Conservation (phyloP, 176 grass and related monocot species). For the Rhynchospora breviuscula region DNA sequence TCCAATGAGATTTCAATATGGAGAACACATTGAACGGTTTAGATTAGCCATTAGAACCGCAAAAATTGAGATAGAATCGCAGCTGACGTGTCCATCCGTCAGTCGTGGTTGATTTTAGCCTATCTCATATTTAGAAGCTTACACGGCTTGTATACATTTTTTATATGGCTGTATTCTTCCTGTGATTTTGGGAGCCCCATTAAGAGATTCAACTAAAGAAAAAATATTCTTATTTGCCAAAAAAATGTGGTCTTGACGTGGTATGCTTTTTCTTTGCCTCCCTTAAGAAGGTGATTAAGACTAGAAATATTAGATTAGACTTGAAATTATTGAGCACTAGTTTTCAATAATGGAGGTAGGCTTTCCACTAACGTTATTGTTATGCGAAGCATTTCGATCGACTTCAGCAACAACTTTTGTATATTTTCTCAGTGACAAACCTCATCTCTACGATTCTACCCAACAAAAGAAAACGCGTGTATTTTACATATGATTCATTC, state of each 20-base stretch:
- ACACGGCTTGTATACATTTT: not conserved
- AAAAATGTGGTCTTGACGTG: not conserved
- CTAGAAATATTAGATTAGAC: not conserved
- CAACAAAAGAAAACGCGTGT: not conserved
- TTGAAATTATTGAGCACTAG: constrained; percentile 3
- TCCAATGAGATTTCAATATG: too few species aligned
- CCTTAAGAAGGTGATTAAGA: constrained; percentile 2
- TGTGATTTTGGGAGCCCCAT: not conserved
- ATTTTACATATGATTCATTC: too few species aligned
- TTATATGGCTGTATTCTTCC: not conserved
- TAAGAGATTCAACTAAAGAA: not conserved
- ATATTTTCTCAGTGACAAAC: not conserved
- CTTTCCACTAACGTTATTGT: not conserved
- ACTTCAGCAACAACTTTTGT: not conserved
- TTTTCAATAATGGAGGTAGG: not conserved
- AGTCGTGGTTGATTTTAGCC: too few species aligned
- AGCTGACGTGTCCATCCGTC: too few species aligned
- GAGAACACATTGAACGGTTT: too few species aligned
- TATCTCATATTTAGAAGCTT: not conserved
- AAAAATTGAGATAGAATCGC: too few species aligned
- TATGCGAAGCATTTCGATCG: not conserved
- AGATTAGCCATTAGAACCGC: too few species aligned
- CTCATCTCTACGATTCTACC: not conserved
- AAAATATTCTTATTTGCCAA: not conserved
- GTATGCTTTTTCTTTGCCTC: not conserved